phyloP scores from a whole-genome alignment of 495 filamentous ascomycete genomes.

The Alectoria sarmentosa region DNA sequence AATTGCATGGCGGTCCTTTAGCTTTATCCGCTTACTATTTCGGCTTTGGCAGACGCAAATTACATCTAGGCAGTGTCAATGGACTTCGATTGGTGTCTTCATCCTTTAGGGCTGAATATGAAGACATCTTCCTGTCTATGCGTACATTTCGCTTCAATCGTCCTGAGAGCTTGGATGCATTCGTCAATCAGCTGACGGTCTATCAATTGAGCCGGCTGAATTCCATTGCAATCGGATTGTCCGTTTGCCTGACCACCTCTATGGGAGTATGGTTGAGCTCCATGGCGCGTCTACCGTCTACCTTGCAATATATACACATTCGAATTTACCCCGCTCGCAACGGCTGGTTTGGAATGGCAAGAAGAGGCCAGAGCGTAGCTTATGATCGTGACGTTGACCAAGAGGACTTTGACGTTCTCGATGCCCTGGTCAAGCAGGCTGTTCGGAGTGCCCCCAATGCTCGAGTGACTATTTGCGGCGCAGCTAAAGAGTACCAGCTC shows the following conservation, averaged over 20 bases:
- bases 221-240: conserved; percentile 10
- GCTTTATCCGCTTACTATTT: conserved; percentile 9
- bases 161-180: background rate
- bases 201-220: conserved; percentile 3
- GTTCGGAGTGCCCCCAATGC: background rate
- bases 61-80: background rate
- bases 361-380: background rate
- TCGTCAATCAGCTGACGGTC: conserved; percentile 3
- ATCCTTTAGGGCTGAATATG: conserved; percentile 1
- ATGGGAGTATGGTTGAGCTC: background rate
- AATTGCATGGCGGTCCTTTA: background rate
- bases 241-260: background rate
- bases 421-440: background rate
- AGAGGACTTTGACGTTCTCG: background rate
- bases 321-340: background rate
- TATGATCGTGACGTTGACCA: background rate
- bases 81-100: conserved; percentile 9
- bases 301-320: conserved; percentile 1
- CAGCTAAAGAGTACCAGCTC: background rate
- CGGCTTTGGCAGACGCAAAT: conserved; percentile 7
- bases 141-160: conserved; percentile 11
- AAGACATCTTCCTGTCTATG: conserved; percentile 8
- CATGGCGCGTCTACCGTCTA: background rate
- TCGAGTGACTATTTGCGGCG: background rate
- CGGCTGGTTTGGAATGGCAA: background rate